Evolutionary conservation across 768 basidiomycete species (phyloP).

Genomic region (Lyophyllum decastes): DNA sequence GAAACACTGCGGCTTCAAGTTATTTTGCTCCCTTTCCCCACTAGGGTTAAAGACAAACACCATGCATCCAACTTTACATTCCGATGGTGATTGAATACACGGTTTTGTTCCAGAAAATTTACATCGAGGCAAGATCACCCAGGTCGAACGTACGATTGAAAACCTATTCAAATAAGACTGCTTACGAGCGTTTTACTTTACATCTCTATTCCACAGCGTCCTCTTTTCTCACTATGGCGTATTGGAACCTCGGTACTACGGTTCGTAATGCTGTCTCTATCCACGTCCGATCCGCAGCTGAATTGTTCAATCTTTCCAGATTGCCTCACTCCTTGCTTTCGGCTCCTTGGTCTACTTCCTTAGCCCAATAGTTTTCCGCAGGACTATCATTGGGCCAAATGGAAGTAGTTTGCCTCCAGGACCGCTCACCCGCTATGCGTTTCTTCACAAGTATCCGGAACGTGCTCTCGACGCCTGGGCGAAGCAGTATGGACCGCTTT

Average conservation of each 20-base stretch:
- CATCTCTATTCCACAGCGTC: background rate
- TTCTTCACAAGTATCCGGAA: constrained; percentile 36
- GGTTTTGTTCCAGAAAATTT: too few species aligned
- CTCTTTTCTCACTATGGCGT: background rate
- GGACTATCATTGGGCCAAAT: constrained; percentile 14
- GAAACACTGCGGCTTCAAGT: too few species aligned
- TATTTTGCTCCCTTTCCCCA: too few species aligned
- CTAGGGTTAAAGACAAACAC: too few species aligned
- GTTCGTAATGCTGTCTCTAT: background rate
- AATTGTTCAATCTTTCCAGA: background rate
- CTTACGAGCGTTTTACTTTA: too few species aligned
- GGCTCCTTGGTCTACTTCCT: background rate
- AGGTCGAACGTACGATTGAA: too few species aligned
- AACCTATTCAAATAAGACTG: too few species aligned
- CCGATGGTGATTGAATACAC: too few species aligned
- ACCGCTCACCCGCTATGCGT: constrained; percentile 27
- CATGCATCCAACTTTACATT: too few species aligned
- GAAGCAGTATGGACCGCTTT: constrained; percentile 32
- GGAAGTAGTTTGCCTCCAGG: constrained; percentile 28
- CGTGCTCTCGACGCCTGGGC: constrained; percentile 33
- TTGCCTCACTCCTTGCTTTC: background rate
- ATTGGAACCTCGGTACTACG: background rate
- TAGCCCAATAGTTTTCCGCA: constrained; percentile 17
- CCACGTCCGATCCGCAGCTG: background rate
- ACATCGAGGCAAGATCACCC: too few species aligned